phyloP scores from a whole-genome alignment of 352 stramenopile genomes.

The Sclerospora graminicola region DNA sequence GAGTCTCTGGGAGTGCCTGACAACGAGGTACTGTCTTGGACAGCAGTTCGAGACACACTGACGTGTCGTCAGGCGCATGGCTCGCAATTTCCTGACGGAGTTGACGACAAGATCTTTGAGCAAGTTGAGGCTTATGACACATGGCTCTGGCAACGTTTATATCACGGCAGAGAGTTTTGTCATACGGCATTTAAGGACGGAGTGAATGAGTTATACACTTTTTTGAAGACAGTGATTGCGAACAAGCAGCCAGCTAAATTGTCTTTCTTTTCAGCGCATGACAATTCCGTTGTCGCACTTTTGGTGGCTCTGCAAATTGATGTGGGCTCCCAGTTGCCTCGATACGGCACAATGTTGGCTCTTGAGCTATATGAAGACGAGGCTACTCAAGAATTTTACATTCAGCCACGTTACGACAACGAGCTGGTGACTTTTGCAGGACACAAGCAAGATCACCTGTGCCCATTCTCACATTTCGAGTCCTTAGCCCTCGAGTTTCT shows the following conservation, averaged over 20 bases:
- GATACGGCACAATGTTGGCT: conserved; percentile 59
- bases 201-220: conserved; percentile 43
- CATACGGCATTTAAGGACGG: conserved; percentile 51
- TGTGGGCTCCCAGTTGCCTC: conserved; percentile 37
- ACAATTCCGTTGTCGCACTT: conserved; percentile 79
- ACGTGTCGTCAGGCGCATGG: conserved; percentile 53
- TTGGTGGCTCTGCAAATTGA: conserved; percentile 59
- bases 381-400: conserved; percentile 31
- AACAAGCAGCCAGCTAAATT: conserved; percentile 32
- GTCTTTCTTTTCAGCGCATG: conserved; percentile 78
- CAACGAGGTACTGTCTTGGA: conserved; percentile 54
- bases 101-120: conserved; percentile 48
- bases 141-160: conserved; percentile 77
- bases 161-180: conserved; percentile 49
- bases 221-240: conserved; percentile 36
- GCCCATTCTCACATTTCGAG: conserved; percentile 60
- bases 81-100: conserved; percentile 51
- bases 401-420: conserved; percentile 56
- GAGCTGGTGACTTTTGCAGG: conserved; percentile 37
- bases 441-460: conserved; percentile 40
- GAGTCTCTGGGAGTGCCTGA: conserved; percentile 34
- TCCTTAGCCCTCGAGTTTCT: conserved; percentile 41
- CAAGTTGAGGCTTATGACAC: conserved; percentile 58
- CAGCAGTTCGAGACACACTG: conserved; percentile 53
- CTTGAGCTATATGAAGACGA: conserved; percentile 62